Base-by-base conservation (phyloP, 257 asterid species). In the Solanum chmielewskii region DNA sequence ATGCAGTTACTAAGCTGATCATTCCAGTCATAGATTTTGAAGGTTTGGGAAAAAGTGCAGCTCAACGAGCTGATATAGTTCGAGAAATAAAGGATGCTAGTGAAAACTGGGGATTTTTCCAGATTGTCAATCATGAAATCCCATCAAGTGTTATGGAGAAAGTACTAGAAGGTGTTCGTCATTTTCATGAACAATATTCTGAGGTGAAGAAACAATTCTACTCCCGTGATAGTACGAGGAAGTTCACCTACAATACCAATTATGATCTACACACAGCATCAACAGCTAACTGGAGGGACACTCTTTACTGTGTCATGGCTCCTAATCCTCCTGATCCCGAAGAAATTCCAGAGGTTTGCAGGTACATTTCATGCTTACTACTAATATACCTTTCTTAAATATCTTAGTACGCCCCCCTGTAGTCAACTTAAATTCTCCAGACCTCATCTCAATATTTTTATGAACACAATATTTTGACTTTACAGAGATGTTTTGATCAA, bases 401-500 rank as follows among this genome's bases (percentile, higher is more conserved):
- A 13, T 10, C 75, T 68, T 68, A 52, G 60, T 52, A 52, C 9
- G 9, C 35, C 59, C 59, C 3, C 1, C 9, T 2, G 59, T 49
- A 49, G 60, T 49, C 21, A 15, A 49, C 21, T 49, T 49, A 68
- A 29, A 68, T 12, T 68, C 39, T 68, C 75, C 33, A 27, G 35
- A 9, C 25, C 68, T 21, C 13, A 21, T 60, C 5, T 60, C 68
- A 60, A 15, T 25, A 16, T 6, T 81, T 15, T 8, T 27, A 25
- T 45, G 33, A 81, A 4, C 7, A 11, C 6, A 52, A 75, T 29
- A 15, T 44, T 73, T 84, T 35, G 25, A 52, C 33, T 39, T 84
- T 31, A 82, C 91, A 91, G 91, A 56, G 86, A 47, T 56, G 70
- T 88, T 25, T 39, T 91, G 87, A 25, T 90, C 3, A 92, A 92